A percentile compares a stretch with the other conserved stretches of the same genome.
phyloP scores from a whole-genome alignment of 805 yeast species.

The Naumovozyma castellii region DNA sequence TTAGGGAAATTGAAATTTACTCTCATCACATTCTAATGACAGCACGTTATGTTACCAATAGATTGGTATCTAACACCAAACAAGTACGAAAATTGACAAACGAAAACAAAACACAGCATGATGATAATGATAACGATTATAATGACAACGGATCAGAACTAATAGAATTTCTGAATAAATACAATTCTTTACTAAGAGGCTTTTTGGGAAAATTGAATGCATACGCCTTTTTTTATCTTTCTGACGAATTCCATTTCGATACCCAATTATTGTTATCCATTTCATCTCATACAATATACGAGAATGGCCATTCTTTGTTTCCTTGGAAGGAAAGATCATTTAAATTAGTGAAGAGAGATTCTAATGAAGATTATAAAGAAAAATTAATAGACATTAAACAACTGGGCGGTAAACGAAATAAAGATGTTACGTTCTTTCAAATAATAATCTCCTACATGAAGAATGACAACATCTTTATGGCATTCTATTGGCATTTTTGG shows the following conservation, averaged over 20 bases:
- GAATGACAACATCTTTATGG: slow-evolving; percentile 19
- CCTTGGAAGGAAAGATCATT: slow-evolving; percentile 21
- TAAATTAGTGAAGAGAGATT: not conserved
- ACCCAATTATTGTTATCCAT: slow-evolving; percentile 11
- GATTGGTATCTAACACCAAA: slow-evolving; percentile 19
- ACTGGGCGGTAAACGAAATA: slow-evolving; percentile 3
- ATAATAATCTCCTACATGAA: slow-evolving; percentile 26
- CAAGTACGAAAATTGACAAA: slow-evolving; percentile 4
- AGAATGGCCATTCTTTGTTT: slow-evolving; percentile 6
- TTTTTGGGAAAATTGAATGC: slow-evolving; percentile 27
- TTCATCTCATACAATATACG: slow-evolving; percentile 6
- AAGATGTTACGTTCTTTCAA: slow-evolving; percentile 16
- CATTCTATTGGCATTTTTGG: slow-evolving; percentile 30
- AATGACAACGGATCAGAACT: not conserved
- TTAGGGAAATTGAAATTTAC: slow-evolving; percentile 14
- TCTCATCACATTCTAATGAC: slow-evolving; percentile 22
- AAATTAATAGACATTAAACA: not conserved
- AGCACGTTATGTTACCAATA: slow-evolving; percentile 21
- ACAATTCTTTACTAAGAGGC: slow-evolving; percentile 19
- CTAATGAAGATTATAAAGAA: not conserved
- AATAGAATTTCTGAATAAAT: slow-evolving; percentile 11
- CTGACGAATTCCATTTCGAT: slow-evolving; percentile 23
- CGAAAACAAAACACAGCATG: slow-evolving; percentile 1
- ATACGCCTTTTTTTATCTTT: slow-evolving; percentile 23
- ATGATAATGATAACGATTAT: not conserved